Conservation (phyloP, 1,284 basidiomycete genomes). For the Sporisorium sorghi region DNA sequence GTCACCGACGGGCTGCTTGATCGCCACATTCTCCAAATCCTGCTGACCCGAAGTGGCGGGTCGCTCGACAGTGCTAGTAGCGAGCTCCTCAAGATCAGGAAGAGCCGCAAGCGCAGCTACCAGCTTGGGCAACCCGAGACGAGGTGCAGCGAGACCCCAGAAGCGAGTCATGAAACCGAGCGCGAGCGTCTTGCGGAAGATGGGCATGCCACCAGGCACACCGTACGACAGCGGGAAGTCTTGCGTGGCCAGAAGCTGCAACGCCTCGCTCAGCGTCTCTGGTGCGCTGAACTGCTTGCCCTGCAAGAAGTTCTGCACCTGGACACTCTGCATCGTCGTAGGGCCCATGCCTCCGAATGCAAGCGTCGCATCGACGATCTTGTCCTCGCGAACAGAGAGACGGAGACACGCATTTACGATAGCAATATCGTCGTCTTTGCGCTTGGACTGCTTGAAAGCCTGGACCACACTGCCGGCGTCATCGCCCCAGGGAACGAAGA, state of each 20-base stretch:
- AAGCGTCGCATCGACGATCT: slow-evolving; percentile 56
- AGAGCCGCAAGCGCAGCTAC: slow-evolving; percentile 9
- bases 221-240: slow-evolving; percentile 68
- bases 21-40: slow-evolving; percentile 56
- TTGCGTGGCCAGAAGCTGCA: slow-evolving; percentile 46
- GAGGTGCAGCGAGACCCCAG: slow-evolving; percentile 60
- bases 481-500: slow-evolving; percentile 52
- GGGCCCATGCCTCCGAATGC: slow-evolving; percentile 70
- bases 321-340: slow-evolving; percentile 51
- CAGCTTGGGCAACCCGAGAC: slow-evolving; percentile 37
- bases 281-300: slow-evolving; percentile 32
- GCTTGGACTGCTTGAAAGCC: slow-evolving; percentile 70
- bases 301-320: slow-evolving; percentile 54
- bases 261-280: slow-evolving; percentile 20
- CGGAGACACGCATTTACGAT: slow-evolving; percentile 69
- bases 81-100: slow-evolving; percentile 52
- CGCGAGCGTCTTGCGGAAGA: slow-evolving; percentile 68
- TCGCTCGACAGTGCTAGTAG: slow-evolving; percentile 44
- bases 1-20: slow-evolving; percentile 58
- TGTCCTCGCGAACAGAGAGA: slow-evolving; percentile 29
- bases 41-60: slow-evolving; percentile 51
- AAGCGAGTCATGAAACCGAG: slow-evolving; percentile 70
- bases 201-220: slow-evolving; percentile 70
- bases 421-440: slow-evolving; percentile 70
- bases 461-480: slow-evolving; percentile 55